These are phyloP conservation scores for Niebla homalea DNA, from an alignment of 495 filamentous ascomycete species.

Conservation along the genomic window DNA sequence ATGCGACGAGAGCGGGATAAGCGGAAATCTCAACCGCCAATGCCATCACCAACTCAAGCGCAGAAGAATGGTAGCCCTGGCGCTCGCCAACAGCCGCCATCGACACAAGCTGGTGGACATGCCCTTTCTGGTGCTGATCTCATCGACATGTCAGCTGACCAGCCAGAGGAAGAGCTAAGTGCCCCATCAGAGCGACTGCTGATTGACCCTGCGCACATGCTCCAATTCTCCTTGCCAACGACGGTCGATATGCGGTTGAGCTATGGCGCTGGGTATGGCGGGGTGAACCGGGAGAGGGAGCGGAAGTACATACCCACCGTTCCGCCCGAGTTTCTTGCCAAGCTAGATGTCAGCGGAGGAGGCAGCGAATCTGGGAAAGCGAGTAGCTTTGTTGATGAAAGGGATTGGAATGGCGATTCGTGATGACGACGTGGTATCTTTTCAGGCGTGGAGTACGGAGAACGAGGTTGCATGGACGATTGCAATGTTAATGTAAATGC, in stretches of 20 bases:
- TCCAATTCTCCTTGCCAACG: constrained; percentile 87
- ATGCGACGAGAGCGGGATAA: constrained; percentile 17
- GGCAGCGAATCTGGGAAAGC: constrained; percentile 1
- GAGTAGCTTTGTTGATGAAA: not conserved
- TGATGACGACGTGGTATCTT: not conserved
- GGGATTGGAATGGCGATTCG: constrained; percentile 6
- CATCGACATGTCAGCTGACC: not conserved
- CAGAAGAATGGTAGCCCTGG: not conserved
- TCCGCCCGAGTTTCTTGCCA: constrained; percentile 82
- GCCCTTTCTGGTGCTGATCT: constrained; percentile 4
- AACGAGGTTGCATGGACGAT: no score
- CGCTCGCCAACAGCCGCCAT: not conserved
- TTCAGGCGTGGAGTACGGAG: no score
- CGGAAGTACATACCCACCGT: constrained; percentile 95
- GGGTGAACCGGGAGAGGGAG: constrained; percentile 79
- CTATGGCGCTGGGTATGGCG: constrained; percentile 90
- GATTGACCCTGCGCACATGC: constrained; percentile 78
- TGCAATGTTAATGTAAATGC: no score
- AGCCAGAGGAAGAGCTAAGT: constrained; percentile 8
- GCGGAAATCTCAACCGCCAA: constrained; percentile 8
- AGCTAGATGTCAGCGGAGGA: constrained; percentile 54
- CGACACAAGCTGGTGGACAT: constrained; percentile 7
- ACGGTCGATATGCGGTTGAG: constrained; percentile 94
- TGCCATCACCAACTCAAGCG: constrained; percentile 11
- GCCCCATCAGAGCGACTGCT: constrained; percentile 45